Evolutionary conservation across 371 early-diverging fungal genomes (phyloP).

Genomic region (Zopfochytrium polystomum): DNA sequence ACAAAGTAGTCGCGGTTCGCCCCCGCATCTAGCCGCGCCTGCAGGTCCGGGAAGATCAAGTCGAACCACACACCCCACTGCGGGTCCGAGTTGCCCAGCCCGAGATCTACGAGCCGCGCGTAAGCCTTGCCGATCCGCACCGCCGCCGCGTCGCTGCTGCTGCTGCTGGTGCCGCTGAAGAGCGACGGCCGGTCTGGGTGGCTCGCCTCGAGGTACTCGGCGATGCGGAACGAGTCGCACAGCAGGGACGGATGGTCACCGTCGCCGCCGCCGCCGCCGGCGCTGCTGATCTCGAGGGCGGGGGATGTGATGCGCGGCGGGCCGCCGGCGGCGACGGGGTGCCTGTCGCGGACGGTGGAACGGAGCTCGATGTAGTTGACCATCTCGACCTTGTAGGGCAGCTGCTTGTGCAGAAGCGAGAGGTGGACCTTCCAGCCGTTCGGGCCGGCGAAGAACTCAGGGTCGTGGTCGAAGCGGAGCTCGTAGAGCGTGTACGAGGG

Average conservation of each 20-base stretch:
- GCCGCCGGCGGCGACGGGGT: not conserved
- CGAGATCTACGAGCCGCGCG: conserved; percentile 22
- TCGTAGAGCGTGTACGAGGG: no score
- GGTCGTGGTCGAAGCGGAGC: not conserved
- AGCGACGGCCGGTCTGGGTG: conserved; percentile 32
- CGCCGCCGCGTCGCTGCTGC: not conserved
- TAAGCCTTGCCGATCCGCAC: conserved; percentile 17
- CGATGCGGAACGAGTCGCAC: conserved; percentile 28
- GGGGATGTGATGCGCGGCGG: conserved; percentile 14
- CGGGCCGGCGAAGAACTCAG: conserved; percentile 5
- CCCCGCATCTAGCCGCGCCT: conserved; percentile 4
- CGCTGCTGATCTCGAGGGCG: conserved; percentile 26
- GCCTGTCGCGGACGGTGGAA: not conserved
- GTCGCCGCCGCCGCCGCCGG: no score
- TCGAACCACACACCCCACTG: conserved; percentile 31
- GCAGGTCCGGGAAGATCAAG: conserved; percentile 10
- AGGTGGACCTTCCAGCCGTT: conserved; percentile 33
- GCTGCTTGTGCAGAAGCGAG: conserved; percentile 24
- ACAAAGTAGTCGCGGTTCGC: conserved; percentile 24
- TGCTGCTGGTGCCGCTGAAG: conserved; percentile 10
- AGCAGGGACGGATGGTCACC: conserved; percentile 11
- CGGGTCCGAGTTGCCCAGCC: conserved; percentile 24
- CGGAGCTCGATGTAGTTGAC: conserved; percentile 12
- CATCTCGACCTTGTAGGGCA: conserved; percentile 16
- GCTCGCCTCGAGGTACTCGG: conserved; percentile 23